Evolutionary conservation across 2,329 filamentous ascomycete species (phyloP).

Genomic region (Fusarium sarcochroum): DNA sequence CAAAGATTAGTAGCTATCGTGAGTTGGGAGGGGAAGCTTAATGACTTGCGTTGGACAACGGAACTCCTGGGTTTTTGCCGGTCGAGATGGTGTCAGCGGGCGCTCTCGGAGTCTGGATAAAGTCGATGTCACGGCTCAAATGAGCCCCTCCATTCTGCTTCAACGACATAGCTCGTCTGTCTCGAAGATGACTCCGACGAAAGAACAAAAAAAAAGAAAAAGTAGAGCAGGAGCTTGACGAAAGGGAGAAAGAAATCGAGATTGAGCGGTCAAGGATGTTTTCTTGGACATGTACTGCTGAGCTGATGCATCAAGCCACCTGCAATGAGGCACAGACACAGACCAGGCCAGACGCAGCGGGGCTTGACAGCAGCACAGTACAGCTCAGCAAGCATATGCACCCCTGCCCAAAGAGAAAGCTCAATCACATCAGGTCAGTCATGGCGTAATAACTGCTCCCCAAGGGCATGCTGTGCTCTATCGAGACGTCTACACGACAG

Average conservation of each 20-base stretch:
- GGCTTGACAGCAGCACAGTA: constrained; percentile 3
- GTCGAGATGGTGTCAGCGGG: constrained; percentile 33
- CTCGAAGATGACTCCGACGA: background rate
- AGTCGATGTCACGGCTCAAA: constrained; percentile 41
- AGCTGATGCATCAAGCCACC: constrained; percentile 36
- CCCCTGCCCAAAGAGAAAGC: constrained; percentile 13
- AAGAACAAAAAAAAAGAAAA: background rate
- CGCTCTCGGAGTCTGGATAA: constrained; percentile 41
- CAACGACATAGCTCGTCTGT: constrained; percentile 24
- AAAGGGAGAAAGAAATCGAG: constrained; percentile 12
- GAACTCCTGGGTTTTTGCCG: constrained; percentile 36
- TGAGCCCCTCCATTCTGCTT: constrained; percentile 41
- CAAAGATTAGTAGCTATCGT: background rate
- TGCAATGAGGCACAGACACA: constrained; percentile 19
- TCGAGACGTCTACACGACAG: background rate
- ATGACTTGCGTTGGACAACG: constrained; percentile 32
- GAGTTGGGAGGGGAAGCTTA: no score
- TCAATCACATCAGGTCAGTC: no score
- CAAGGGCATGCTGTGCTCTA: no score
- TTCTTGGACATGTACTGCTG: constrained; percentile 8
- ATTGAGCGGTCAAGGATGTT: constrained; percentile 36
- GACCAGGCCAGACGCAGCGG: constrained; percentile 18
- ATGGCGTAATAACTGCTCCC: no score
- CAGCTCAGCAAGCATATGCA: constrained; percentile 3
- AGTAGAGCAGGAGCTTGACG: background rate